Conservation (phyloP, 805 yeast genomes). For the Ogataea sp. region DNA sequence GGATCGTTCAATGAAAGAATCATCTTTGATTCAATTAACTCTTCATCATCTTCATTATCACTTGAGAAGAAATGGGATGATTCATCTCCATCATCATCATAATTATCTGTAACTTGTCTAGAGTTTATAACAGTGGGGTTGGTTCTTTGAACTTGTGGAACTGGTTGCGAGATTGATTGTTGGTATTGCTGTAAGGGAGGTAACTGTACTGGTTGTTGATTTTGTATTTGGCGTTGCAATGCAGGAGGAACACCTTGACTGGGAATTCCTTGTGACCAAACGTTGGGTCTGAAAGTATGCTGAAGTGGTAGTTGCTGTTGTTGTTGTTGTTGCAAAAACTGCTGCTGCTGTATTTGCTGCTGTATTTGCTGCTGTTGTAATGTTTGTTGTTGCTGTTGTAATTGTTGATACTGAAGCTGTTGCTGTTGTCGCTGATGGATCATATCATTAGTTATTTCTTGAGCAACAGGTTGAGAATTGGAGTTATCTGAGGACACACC, state of each 20-base stretch:
- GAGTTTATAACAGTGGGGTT: too few relatives aligned
- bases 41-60: slow-evolving; percentile 19
- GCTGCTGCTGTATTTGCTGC: not conserved
- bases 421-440: not conserved
- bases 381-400: not conserved
- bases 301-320: too few relatives aligned
- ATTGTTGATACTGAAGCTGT: not conserved
- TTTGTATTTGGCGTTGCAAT: not conserved
- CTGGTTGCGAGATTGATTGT: too few relatives aligned
- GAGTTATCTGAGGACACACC: not conserved
- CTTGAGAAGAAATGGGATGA: not conserved
- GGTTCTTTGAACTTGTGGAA: too few relatives aligned
- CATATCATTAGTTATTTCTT: not conserved
- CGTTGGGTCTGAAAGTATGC: too few relatives aligned
- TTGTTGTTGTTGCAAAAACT: not conserved
- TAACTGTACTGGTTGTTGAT: not conserved
- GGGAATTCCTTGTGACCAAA: too few relatives aligned
- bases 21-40: slow-evolving; percentile 19
- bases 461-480: not conserved
- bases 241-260: too few relatives aligned
- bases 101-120: not conserved
- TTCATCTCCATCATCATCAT: not conserved
- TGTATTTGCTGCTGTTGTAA: not conserved
- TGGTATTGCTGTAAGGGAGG: not conserved
- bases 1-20: slow-evolving; percentile 26